A percentile compares a stretch with the other conserved stretches of the same genome.
phyloP scores from a whole-genome alignment of 1,284 basidiomycete genomes.

The Trichosporon ovoides region DNA sequence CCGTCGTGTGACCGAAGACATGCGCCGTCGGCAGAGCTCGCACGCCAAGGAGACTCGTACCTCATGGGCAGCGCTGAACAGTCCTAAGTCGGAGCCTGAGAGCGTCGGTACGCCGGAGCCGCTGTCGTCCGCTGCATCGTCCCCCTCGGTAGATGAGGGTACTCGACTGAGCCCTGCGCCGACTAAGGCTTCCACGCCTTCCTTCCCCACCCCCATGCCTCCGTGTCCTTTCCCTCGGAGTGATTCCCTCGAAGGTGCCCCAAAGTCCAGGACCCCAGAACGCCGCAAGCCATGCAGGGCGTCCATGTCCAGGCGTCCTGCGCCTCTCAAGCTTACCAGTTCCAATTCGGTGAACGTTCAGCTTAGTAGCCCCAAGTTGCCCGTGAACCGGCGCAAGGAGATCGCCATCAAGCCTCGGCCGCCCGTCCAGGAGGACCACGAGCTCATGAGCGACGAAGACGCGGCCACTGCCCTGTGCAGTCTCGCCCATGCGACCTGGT shows the following conservation, averaged over 20 bases:
- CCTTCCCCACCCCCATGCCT: neutral
- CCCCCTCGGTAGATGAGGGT: neutral
- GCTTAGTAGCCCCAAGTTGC: neutral
- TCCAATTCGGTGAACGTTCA: neutral
- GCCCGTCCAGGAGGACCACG: neutral
- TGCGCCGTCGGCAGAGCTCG: neutral
- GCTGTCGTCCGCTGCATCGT: neutral
- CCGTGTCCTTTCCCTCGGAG: neutral
- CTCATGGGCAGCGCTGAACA: neutral
- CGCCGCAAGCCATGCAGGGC: neutral
- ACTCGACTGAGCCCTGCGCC: neutral
- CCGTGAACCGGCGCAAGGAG: neutral
- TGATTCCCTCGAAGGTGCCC: neutral
- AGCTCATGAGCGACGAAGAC: neutral
- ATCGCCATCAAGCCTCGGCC: neutral
- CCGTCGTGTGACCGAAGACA: neutral
- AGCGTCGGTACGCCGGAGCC: neutral
- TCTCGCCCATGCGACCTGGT: neutral
- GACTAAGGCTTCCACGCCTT: conserved; percentile 1
- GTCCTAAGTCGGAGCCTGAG: neutral
- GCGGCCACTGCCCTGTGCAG: neutral
- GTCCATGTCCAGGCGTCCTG: neutral
- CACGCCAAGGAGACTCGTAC: neutral
- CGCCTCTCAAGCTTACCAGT: neutral
- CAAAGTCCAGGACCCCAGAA: neutral